These are phyloP conservation scores for Leishmania arabica DNA, from an alignment of 208 protist genomes.

Conservation along the genomic window DNA sequence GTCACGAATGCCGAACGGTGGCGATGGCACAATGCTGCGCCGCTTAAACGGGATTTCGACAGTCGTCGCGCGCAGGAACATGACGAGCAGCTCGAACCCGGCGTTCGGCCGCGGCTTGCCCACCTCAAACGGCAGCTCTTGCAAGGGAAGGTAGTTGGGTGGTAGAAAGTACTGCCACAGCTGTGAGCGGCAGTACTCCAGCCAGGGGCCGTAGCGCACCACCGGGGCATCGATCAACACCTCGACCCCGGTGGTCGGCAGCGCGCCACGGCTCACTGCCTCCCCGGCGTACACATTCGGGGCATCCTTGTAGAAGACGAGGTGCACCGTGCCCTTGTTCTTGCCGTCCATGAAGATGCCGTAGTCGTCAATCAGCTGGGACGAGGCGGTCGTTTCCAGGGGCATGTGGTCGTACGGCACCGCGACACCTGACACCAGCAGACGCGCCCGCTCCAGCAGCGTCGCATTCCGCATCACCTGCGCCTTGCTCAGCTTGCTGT, in stretches of 20 bases:
- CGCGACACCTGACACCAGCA: constrained; percentile 50
- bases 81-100: constrained; percentile 79
- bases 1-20: constrained; percentile 85
- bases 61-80: constrained; percentile 71
- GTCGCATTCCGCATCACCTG: constrained; percentile 52
- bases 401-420: constrained; percentile 25
- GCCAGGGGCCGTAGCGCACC: constrained; percentile 82
- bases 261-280: constrained; percentile 38
- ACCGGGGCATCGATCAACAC: constrained; percentile 73
- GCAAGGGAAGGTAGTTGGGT: constrained; percentile 68
- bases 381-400: constrained; percentile 33
- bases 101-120: constrained; percentile 70
- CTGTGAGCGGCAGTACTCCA: constrained; percentile 80
- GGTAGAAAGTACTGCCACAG: constrained; percentile 83
- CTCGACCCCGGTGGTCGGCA: constrained; percentile 78
- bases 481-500: constrained; percentile 53
- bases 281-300: constrained; percentile 88
- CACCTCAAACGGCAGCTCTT: constrained; percentile 64
- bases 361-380: constrained; percentile 75
- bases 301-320: constrained; percentile 80
- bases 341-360: constrained; percentile 76
- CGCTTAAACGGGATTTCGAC: constrained; percentile 85
- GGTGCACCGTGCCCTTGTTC: constrained; percentile 63
- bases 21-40: constrained; percentile 60
- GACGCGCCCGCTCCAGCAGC: constrained; percentile 57